phyloP scores from a whole-genome alignment of 2,329 filamentous ascomycete genomes.

The Trichoderma koningii region DNA sequence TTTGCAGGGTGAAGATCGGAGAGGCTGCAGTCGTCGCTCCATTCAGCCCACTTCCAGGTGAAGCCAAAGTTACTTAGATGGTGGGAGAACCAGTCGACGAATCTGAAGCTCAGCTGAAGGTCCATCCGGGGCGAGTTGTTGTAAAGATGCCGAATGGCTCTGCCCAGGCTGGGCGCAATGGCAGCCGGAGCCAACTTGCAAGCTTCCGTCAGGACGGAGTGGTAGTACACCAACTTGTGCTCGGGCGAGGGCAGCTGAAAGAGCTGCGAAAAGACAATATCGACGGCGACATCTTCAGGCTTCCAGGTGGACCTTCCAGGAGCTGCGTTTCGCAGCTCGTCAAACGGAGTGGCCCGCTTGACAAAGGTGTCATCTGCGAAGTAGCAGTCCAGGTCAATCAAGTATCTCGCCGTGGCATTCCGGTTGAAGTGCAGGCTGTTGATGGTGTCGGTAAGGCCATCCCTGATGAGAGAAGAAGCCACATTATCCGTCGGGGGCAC shows the following conservation, averaged over 20 bases:
- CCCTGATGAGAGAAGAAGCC: conserved; percentile 79
- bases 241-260: conserved; percentile 84
- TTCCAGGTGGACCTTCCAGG: conserved; percentile 81
- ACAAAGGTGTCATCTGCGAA: conserved; percentile 89
- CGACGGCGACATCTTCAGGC: conserved; percentile 94
- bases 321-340: conserved; percentile 74
- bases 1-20: conserved; percentile 82
- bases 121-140: conserved; percentile 80
- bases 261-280: conserved; percentile 94
- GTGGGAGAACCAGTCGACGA: conserved; percentile 97
- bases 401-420: conserved; percentile 78
- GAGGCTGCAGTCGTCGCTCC: conserved; percentile 82
- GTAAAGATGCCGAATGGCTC: conserved; percentile 91
- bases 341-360: conserved; percentile 89
- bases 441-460: conserved; percentile 87
- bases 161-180: conserved; percentile 90
- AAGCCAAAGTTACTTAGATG: conserved; percentile 99
- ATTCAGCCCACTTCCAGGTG: conserved; percentile 99
- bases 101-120: conserved; percentile 80
- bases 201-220: conserved; percentile 88
- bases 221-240: conserved; percentile 96
- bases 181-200: conserved; percentile 95
- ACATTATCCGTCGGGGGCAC: conserved; percentile 78
- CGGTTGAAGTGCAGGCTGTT: conserved; percentile 94
- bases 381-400: conserved; percentile 94